phyloP scores from a whole-genome alignment of 2,329 filamentous ascomycete species.

The Botrytis byssoidea region DNA sequence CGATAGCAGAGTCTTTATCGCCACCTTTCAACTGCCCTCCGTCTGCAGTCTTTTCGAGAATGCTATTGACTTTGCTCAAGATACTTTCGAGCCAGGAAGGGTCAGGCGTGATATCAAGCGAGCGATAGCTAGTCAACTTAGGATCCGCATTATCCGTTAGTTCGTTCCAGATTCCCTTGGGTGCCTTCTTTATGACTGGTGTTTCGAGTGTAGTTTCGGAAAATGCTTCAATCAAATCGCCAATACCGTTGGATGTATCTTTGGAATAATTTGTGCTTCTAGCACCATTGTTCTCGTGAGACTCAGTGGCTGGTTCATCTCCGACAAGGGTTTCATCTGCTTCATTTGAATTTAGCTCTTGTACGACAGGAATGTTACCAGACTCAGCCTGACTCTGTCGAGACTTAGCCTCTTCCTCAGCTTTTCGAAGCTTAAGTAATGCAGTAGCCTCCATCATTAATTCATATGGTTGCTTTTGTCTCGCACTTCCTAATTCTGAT shows the following conservation, averaged over 20 bases:
- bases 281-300: background rate
- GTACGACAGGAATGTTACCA: background rate
- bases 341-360: background rate
- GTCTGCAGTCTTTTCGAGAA: background rate
- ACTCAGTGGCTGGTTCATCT: background rate
- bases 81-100: background rate
- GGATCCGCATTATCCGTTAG: background rate
- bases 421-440: background rate
- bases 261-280: background rate
- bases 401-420: background rate
- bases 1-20: background rate
- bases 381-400: background rate
- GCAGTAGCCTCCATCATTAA: background rate
- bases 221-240: too few relatives aligned
- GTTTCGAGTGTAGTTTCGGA: too few relatives aligned
- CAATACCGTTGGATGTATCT: too few relatives aligned
- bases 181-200: too few relatives aligned
- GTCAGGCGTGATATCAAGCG: background rate
- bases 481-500: background rate
- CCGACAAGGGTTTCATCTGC: background rate
- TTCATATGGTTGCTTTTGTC: accelerated
- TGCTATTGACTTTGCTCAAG: background rate
- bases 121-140: background rate
- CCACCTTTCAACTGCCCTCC: background rate
- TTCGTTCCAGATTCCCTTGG: background rate